A percentile compares a stretch with the other conserved stretches of the same genome.
Conservation (phyloP, 306 rosid genomes). For the Quercus bicolor region DNA sequence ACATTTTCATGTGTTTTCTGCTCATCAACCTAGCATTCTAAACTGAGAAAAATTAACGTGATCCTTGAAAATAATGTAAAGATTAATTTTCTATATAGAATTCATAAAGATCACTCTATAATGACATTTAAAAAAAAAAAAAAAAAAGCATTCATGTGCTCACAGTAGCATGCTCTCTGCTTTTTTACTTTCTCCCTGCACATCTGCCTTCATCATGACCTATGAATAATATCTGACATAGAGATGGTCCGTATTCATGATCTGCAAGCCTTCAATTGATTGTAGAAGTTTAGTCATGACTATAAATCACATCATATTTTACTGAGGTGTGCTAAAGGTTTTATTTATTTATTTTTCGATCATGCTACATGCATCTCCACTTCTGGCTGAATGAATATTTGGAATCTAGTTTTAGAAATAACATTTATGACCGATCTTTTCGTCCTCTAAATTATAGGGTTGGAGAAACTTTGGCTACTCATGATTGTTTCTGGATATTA, state of each 20-base stretch:
- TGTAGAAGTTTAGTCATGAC: neutral
- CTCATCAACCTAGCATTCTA: neutral
- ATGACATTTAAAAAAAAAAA: neutral
- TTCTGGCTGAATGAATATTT: neutral
- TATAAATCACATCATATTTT: neutral
- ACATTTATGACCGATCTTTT: neutral
- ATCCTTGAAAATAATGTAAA: neutral
- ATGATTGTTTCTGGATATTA: conserved; percentile 69
- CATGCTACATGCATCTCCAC: neutral
- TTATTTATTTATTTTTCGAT: neutral
- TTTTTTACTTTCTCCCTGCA: neutral
- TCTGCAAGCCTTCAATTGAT: neutral
- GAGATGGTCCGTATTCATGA: neutral
- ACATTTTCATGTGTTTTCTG: neutral
- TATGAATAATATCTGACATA: neutral
- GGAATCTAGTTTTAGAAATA: neutral
- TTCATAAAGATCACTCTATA: neutral
- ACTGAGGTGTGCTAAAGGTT: neutral
- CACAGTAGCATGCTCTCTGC: neutral
- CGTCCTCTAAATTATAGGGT: conserved; percentile 32
- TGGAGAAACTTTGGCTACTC: conserved; percentile 65
- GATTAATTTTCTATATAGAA: neutral
- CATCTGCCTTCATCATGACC: neutral
- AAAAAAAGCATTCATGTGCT: neutral
- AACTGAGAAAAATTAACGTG: neutral